Evolutionary conservation across 2,329 filamentous ascomycete species (phyloP), one percentile per base, ranked within the genome.

Genomic region (Dryadomyces quercivorus): DNA sequence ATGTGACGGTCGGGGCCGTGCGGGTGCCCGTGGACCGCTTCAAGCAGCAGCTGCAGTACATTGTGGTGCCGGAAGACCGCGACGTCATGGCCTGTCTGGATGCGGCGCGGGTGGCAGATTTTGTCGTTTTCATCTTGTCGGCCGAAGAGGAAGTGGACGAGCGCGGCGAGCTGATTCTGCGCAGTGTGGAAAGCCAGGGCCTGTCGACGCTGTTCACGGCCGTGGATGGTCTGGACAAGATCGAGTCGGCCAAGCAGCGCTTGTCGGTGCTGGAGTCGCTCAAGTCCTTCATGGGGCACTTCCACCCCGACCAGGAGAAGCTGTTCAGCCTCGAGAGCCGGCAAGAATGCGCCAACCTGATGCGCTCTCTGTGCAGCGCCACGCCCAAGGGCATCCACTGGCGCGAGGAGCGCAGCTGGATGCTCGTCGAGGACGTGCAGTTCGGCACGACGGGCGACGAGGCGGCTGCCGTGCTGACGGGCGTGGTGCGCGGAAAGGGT

Each of bases 401-500:
- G 93, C 82, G 93, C 62, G 93, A 98, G 52, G 89, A 95, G 60
- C 80, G 93, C 61, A 95, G 90, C 63, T 98, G 93, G 88, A 88
- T 98, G 85, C 72, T 95, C 55, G 81, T 92, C 5, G 93, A 98
- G 60, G 80, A 91, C 31, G 75, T 95, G 53, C 72, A 80, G 61
- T 95, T 90, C 77, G 77, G 81, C 12, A 75, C 80, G 31, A 74
- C 71, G 5, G 75, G 76, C n/a, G 38, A 45, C 12, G 40, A 50
- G 20, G 52, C 52, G 1, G 44, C 42, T 0, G 73, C 76, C 1
- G 72, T 91, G 8, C 66, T 98, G 45, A 94, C 88, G 0, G 93
- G 93, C 61, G 81, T 93, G 3, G 82, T 97, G 31, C 80, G 93
- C 64, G 93, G 93, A 38, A 88, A 83, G 64, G 85, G 86, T 9